phyloP scores from a whole-genome alignment of 208 protist genomes.

The Crithidia acanthocephali region DNA sequence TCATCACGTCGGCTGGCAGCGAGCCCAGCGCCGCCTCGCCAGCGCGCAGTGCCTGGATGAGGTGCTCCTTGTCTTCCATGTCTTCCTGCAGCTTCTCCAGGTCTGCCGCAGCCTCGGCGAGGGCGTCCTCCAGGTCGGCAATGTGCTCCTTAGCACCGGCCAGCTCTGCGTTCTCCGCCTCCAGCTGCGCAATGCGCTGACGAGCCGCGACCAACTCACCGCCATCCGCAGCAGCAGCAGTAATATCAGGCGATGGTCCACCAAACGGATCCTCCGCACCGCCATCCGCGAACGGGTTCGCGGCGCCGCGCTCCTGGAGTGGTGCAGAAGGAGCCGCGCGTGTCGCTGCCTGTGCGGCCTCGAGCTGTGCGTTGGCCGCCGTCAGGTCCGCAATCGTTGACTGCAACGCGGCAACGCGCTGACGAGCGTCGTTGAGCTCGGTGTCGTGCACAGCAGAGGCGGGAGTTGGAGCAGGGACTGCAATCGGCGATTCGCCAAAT shows the following conservation, averaged over 20 bases:
- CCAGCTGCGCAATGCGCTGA: slow-evolving; percentile 10
- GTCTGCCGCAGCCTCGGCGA: slow-evolving; percentile 20
- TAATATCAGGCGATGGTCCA: neutral
- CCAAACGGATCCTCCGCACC: neutral
- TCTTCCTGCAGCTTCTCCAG: slow-evolving; percentile 30
- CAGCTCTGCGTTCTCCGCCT: slow-evolving; percentile 5
- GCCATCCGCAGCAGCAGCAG: neutral
- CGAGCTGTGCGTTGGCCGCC: neutral
- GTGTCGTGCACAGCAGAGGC: neutral
- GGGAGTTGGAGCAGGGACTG: neutral
- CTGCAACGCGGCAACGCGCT: neutral
- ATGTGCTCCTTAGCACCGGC: neutral
- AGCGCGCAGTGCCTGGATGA: slow-evolving; percentile 29
- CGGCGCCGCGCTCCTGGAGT: neutral
- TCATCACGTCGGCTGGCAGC: neutral
- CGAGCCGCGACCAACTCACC: slow-evolving; percentile 4
- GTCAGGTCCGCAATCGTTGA: no score
- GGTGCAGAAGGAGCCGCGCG: neutral
- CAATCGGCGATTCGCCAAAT: neutral
- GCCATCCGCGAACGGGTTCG: neutral
- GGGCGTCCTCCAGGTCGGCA: slow-evolving; percentile 30
- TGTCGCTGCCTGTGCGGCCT: neutral
- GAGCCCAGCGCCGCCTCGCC: slow-evolving; percentile 27
- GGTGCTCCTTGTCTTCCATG: slow-evolving; percentile 23
- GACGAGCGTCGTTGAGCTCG: neutral